Conservation (phyloP, 2,329 filamentous ascomycete genomes). For the Fusarium neocosmosporiellum region DNA sequence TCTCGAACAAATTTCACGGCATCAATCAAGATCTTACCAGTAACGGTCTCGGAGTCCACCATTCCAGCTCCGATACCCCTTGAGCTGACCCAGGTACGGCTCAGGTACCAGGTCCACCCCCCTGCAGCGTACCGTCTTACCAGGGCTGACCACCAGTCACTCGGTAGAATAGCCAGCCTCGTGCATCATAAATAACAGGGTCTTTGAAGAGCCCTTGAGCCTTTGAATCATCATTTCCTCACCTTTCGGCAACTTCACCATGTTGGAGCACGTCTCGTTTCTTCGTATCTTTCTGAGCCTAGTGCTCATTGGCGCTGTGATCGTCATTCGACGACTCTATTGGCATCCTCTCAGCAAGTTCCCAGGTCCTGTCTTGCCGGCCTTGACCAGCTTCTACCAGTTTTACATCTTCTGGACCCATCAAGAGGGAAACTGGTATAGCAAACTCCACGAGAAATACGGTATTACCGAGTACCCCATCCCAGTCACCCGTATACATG, state of each 20-base stretch:
- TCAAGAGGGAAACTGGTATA: neutral
- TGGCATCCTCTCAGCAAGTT: neutral
- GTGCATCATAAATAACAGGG: conserved; percentile 2
- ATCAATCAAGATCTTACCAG: neutral
- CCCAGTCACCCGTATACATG: neutral
- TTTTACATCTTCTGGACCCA: neutral
- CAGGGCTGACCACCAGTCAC: neutral
- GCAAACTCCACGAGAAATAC: neutral
- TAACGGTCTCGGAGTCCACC: neutral
- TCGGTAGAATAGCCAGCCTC: neutral
- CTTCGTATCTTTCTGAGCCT: neutral
- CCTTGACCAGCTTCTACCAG: neutral
- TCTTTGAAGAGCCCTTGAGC: neutral
- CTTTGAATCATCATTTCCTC: neutral
- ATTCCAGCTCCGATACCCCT: neutral
- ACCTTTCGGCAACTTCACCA: neutral
- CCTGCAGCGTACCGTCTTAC: neutral
- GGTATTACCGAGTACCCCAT: neutral
- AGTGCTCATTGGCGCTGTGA: neutral
- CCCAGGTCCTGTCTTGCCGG: neutral
- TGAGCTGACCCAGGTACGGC: neutral
- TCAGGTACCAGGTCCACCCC: neutral
- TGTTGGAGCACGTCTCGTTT: neutral
- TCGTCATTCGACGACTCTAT: neutral
- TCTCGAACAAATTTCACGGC: neutral